Evolutionary conservation across 257 asterid genomes (phyloP).

Genomic region (Petunia axillaris): DNA sequence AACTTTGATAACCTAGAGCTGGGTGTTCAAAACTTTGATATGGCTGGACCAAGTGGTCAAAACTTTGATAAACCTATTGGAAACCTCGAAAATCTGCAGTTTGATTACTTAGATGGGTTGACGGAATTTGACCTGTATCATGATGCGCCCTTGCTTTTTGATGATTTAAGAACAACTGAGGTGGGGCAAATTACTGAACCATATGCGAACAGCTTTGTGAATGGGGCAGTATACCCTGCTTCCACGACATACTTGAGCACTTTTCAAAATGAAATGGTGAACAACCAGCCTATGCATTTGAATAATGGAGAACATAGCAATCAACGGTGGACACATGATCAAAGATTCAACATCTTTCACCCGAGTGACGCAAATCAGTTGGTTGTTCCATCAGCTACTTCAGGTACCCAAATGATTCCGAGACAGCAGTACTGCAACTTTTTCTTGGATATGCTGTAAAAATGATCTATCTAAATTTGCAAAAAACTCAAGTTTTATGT

Average conservation of each 20-base stretch:
- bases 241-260: constrained; percentile 20
- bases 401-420: constrained; percentile 70
- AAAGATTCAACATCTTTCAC: constrained; percentile 41
- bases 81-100: constrained; percentile 38
- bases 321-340: constrained; percentile 58
- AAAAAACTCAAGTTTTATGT: constrained; percentile 31
- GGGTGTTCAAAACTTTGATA: constrained; percentile 17
- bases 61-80: constrained; percentile 33
- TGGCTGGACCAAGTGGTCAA: constrained; percentile 22
- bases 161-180: constrained; percentile 44
- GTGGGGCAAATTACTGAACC: constrained; percentile 42
- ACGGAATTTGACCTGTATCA: constrained; percentile 61
- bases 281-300: constrained; percentile 46
- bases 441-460: constrained; percentile 37
- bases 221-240: constrained; percentile 27
- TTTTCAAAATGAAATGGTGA: constrained; percentile 29
- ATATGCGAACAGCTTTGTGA: constrained; percentile 35
- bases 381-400: constrained; percentile 39
- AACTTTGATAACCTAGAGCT: constrained; percentile 20
- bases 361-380: constrained; percentile 48
- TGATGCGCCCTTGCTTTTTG: constrained; percentile 47
- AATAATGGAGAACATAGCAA: constrained; percentile 37
- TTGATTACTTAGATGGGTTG: constrained; percentile 56
- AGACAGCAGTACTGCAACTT: constrained; percentile 32
- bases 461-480: constrained; percentile 26